These are phyloP conservation scores for Candida vaughaniae DNA, from an alignment of 805 yeast species.

Conservation along the genomic window DNA sequence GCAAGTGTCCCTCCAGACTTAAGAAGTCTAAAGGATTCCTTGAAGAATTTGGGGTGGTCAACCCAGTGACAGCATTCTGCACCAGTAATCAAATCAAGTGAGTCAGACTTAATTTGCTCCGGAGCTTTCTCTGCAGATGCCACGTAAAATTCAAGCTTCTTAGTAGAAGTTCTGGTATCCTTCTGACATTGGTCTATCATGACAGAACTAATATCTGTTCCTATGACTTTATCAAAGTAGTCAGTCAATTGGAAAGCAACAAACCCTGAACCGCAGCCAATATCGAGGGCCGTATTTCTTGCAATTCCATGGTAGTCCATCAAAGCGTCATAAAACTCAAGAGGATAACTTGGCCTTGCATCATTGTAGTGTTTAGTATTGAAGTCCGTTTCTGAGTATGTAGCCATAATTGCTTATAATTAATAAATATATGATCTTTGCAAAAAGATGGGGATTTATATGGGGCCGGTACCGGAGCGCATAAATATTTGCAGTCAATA, in stretches of 20 bases:
- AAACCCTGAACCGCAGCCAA: conserved; percentile 58
- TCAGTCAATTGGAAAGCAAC: conserved; percentile 37
- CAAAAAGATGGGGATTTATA: neutral
- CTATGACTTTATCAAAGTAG: conserved; percentile 32
- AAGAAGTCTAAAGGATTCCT: conserved; percentile 48
- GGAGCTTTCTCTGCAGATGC: conserved; percentile 33
- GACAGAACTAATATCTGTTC: conserved; percentile 45
- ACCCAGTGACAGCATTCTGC: conserved; percentile 92
- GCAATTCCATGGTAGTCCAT: conserved; percentile 9
- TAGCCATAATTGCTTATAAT: conserved; percentile 22
- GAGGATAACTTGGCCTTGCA: conserved; percentile 43
- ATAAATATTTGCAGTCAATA: no score
- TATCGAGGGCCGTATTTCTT: conserved; percentile 28
- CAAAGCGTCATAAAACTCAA: conserved; percentile 31
- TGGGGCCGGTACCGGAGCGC: conserved; percentile 5
- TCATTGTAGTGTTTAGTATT: conserved; percentile 32
- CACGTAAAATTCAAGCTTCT: conserved; percentile 26
- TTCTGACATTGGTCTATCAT: conserved; percentile 40
- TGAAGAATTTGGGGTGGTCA: conserved; percentile 52
- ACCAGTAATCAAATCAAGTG: conserved; percentile 65
- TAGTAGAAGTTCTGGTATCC: conserved; percentile 1
- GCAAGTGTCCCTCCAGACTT: conserved; percentile 67
- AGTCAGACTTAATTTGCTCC: conserved; percentile 5
- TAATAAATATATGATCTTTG: no score
- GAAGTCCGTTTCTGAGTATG: conserved; percentile 31